Conservation (phyloP, 2,329 filamentous ascomycete species). For the Triangularia verruculosa region DNA sequence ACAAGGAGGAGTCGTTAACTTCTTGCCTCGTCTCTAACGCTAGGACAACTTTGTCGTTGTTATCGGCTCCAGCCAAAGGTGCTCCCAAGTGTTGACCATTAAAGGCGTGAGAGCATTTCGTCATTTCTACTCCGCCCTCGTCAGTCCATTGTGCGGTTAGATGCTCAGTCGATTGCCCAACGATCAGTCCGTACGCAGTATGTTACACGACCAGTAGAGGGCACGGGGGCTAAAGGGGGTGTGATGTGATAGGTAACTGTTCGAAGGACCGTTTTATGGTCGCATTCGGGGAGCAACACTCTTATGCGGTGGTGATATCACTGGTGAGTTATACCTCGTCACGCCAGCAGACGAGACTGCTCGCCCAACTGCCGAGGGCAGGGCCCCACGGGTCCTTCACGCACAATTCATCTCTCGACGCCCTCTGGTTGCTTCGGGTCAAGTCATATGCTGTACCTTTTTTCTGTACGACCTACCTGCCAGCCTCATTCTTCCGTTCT, state of each 20-base stretch:
- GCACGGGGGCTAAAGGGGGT: neutral
- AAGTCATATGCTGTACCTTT: neutral
- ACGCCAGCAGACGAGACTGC: neutral
- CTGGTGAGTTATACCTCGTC: neutral
- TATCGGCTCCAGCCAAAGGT: no score
- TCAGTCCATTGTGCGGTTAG: no score
- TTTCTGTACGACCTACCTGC: neutral
- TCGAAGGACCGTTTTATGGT: conserved; percentile 1
- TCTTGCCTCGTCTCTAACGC: no score
- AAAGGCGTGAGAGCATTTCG: no score
- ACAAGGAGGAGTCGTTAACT: no score
- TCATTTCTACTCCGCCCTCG: no score
- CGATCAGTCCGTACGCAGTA: no score
- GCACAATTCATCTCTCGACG: neutral
- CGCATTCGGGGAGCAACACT: neutral
- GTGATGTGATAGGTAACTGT: neutral
- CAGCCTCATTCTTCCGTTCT: neutral
- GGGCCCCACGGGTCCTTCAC: neutral
- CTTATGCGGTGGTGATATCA: neutral
- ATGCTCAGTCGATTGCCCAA: no score
- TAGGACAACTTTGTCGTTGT: no score
- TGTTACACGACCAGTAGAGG: neutral
- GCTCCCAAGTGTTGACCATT: no score
- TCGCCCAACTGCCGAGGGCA: conserved; percentile 8
- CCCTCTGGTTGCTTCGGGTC: neutral